Conservation (phyloP, 371 early-diverging fungal genomes). For the Haplosporangium sp. region DNA sequence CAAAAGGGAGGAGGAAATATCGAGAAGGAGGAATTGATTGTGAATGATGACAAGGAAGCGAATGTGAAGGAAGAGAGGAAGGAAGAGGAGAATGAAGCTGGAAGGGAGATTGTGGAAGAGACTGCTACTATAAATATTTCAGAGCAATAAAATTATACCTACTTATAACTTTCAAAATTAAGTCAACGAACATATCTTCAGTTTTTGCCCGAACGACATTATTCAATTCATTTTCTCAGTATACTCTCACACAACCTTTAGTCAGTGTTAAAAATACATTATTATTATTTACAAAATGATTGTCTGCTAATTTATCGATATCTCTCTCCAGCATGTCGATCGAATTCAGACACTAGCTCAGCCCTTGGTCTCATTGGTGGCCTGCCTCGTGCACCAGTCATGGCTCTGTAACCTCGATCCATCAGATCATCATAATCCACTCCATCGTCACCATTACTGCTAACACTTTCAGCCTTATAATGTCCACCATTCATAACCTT, state of each 20-base stretch:
- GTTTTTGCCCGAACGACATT: too few species aligned
- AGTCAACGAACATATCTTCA: too few species aligned
- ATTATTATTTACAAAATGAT: not conserved
- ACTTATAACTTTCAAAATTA: too few species aligned
- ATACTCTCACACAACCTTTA: too few species aligned
- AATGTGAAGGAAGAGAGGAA: too few species aligned
- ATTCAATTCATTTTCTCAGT: too few species aligned
- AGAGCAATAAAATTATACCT: not conserved
- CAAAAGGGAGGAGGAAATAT: not conserved
- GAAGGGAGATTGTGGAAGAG: not conserved
- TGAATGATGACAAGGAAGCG: too few species aligned
- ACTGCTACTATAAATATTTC: not conserved
- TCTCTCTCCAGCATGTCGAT: constrained; percentile 23
- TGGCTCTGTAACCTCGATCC: constrained; percentile 43
- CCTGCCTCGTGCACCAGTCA: constrained; percentile 32
- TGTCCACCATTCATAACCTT: constrained; percentile 1
- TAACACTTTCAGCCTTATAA: too few species aligned
- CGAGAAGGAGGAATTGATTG: not conserved
- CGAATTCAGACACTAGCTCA: constrained; percentile 36
- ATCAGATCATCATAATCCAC: constrained; percentile 28
- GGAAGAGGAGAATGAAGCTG: not conserved
- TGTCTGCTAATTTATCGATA: constrained; percentile 6
- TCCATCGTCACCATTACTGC: not conserved
- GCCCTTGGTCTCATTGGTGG: constrained; percentile 20
- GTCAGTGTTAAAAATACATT: not conserved